Base-by-base conservation (phyloP, 2,329 filamentous ascomycete genomes). In the Aspergillus fijiensis region DNA sequence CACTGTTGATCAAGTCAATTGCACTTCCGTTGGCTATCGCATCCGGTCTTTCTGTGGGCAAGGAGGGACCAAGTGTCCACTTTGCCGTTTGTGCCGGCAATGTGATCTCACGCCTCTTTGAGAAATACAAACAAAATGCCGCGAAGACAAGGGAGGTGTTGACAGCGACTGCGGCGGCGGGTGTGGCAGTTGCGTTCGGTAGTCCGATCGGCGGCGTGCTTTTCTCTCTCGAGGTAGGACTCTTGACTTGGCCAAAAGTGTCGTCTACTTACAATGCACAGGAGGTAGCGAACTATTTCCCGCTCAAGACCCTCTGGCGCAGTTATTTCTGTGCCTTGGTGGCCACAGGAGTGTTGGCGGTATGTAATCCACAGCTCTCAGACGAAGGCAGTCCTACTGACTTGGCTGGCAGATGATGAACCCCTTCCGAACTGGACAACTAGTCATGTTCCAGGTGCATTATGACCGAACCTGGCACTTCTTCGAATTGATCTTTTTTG, bases 381-480 rank as follows among this genome's bases (percentile, higher is more conserved):
- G 11, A 19, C 12, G 1, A 10, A 19, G 33, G 25, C 3, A 12
- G 29, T 31, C 6, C n/a, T 52, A 35, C 57, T 61, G 27, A 60
- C 27, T 27, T 21, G 31, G 9, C 3, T 27, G 33, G 4, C 61
- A 85, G 81, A 91, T 91, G 60, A 96, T 99, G 91, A 99, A 99
- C 69, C 95, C 95, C 23, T 99, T 99, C 78, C 84, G 95, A 55
- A 98, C 95, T 0, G 95, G 95, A 21, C 95, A 99, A 73, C 84
- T 99, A 48, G 95, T 99, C 85, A 98, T 99, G 94, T 99, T 99
- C 77, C 93, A 96, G 70, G 94, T 99, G 70, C 87, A 87, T 69
- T 99, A 99, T 72, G 94, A 98, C 75, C 89, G 94, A 47, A 89
- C 90, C 47, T 99, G 95, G 95, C 95, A 99, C 78, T 96, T 96